phyloP scores from a whole-genome alignment of 23 red algal genomes.

The Pyropia yezoensis region DNA sequence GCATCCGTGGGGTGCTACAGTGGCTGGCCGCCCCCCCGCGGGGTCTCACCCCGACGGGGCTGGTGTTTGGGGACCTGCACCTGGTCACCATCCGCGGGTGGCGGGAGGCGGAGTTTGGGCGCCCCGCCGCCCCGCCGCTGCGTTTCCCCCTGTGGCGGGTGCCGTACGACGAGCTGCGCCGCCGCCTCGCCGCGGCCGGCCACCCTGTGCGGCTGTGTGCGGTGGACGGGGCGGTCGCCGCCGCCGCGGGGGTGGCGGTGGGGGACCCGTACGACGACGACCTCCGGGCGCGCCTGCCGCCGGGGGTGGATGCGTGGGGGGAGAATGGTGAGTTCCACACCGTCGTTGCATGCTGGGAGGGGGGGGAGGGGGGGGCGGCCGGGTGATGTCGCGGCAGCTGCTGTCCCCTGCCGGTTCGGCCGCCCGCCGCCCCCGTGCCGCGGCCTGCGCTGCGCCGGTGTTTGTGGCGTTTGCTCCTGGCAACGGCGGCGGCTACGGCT shows the following conservation, averaged over 20 bases:
- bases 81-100: slow-evolving; percentile 33
- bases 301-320: slow-evolving; percentile 40
- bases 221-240: slow-evolving; percentile 7
- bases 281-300: slow-evolving; percentile 14
- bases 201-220: slow-evolving; percentile 18
- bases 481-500: no score
- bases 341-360: slow-evolving; percentile 8
- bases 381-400: no score
- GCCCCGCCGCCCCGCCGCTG: background rate
- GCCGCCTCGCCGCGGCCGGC: slow-evolving; percentile 16
- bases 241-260: slow-evolving; percentile 5
- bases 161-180: slow-evolving; percentile 15
- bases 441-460: no score
- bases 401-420: no score
- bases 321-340: slow-evolving; percentile 81
- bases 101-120: slow-evolving; percentile 28
- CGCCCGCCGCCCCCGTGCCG: no score
- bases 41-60: slow-evolving; percentile 14
- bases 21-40: background rate
- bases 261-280: slow-evolving; percentile 29
- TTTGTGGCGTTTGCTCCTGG: no score
- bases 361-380: no score
- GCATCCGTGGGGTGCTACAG: background rate
- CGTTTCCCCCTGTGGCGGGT: slow-evolving; percentile 33
- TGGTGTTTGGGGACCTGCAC: slow-evolving; percentile 69